Conservation (phyloP, 2,329 filamentous ascomycete species). For the Botrytis aclada region DNA sequence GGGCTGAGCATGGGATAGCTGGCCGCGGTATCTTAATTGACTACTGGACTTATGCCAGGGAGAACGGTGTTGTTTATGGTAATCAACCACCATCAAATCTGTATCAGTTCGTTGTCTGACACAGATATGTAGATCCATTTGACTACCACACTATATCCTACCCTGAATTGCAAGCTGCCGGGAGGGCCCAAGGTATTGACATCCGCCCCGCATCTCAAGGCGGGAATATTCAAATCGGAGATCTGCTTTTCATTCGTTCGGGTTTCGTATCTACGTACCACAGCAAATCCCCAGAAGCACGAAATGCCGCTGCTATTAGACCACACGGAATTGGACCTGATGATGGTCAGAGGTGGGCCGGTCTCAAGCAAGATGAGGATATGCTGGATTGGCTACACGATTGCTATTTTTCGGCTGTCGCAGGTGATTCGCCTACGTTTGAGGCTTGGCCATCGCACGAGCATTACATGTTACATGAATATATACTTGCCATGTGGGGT, state of each 20-base stretch:
- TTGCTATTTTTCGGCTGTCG: conserved; percentile 43
- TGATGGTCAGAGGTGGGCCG: conserved; percentile 42
- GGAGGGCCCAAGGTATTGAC: conserved; percentile 35
- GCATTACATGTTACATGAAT: conserved; percentile 35
- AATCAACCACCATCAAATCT: neutral
- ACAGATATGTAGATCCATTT: conserved; percentile 31
- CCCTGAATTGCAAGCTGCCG: conserved; percentile 31
- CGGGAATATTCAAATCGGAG: conserved; percentile 50
- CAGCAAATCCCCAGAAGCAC: conserved; percentile 40
- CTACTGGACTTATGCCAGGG: conserved; percentile 45
- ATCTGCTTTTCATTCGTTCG: conserved; percentile 50
- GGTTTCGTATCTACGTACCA: conserved; percentile 44
- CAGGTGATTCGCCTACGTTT: conserved; percentile 45
- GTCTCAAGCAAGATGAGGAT: conserved; percentile 47
- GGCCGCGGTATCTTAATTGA: conserved; percentile 24
- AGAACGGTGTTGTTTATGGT: conserved; percentile 40
- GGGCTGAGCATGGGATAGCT: conserved; percentile 36
- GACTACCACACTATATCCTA: conserved; percentile 33
- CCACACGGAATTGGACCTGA: conserved; percentile 41
- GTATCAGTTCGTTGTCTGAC: neutral
- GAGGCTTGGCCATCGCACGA: conserved; percentile 39
- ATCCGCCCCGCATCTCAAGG: conserved; percentile 42
- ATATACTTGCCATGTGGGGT: conserved; percentile 37
- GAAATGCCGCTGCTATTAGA: conserved; percentile 40
- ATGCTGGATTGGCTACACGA: conserved; percentile 45